Conservation (phyloP, 306 rosid species). For the Corylus americana region DNA sequence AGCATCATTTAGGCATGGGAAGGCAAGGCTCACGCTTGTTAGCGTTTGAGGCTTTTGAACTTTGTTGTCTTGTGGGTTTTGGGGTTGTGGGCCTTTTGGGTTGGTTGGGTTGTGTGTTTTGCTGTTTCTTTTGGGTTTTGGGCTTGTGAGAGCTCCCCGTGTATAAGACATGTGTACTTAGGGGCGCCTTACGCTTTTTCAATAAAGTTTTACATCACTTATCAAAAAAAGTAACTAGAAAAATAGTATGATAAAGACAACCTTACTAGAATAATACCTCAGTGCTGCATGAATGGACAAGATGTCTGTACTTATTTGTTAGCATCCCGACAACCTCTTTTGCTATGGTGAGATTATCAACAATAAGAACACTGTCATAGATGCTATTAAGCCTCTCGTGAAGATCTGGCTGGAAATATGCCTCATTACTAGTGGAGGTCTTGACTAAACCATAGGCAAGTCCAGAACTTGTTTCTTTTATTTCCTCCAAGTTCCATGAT, state of each 20-base stretch:
- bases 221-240: neutral
- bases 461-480: no score
- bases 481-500: constrained; percentile 6
- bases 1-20: no score
- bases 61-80: no score
- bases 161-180: no score
- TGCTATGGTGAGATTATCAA: constrained; percentile 60
- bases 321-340: constrained; percentile 67
- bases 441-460: neutral
- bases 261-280: constrained; percentile 56
- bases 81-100: no score
- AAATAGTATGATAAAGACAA: constrained; percentile 14
- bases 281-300: constrained; percentile 87
- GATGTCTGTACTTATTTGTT: constrained; percentile 65
- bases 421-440: constrained; percentile 1
- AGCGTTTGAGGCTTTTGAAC: no score
- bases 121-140: no score
- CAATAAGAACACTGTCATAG: constrained; percentile 73
- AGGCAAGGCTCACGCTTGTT: no score
- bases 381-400: constrained; percentile 54
- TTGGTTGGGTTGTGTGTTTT: no score
- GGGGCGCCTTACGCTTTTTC: no score
- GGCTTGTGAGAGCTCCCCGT: no score
- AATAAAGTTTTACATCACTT: no score
- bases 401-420: constrained; percentile 35